These are phyloP conservation scores for Dujonia santamariae DNA, from an alignment of 1,139 yeast species.

Conservation along the genomic window DNA sequence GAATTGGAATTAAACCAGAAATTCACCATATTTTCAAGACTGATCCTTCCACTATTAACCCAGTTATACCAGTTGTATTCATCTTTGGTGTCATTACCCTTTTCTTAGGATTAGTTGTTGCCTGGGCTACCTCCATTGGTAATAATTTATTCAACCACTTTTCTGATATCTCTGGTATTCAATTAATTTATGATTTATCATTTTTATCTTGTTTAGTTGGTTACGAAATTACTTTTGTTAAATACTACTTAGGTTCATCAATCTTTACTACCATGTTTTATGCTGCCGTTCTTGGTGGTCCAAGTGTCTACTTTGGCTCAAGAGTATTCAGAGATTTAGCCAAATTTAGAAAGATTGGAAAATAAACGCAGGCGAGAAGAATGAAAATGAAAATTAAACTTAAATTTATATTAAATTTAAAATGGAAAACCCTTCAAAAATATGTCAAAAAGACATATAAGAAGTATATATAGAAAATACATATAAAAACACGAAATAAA, in stretches of 20 bases:
- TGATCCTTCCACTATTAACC: slow-evolving; percentile 54
- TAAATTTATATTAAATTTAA: background rate
- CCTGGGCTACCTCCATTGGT: slow-evolving; percentile 50
- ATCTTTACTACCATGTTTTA: slow-evolving; percentile 68
- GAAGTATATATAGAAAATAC: too few relatives aligned
- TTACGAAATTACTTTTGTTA: slow-evolving; percentile 60
- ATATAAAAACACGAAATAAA: too few relatives aligned
- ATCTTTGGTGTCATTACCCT: slow-evolving; percentile 38
- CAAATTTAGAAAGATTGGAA: slow-evolving; percentile 31
- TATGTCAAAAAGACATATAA: too few relatives aligned
- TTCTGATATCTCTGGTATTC: slow-evolving; percentile 24
- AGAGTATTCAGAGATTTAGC: slow-evolving; percentile 46
- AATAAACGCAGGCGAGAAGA: slow-evolving; percentile 13
- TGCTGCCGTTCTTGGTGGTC: slow-evolving; percentile 48
- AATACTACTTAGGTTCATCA: slow-evolving; percentile 67
- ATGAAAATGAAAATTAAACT: too few relatives aligned
- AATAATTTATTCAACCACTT: slow-evolving; percentile 39
- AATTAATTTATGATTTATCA: slow-evolving; percentile 35
- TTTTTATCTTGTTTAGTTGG: slow-evolving; percentile 55
- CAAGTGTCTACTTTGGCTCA: slow-evolving; percentile 67
- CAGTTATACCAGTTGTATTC: slow-evolving; percentile 55
- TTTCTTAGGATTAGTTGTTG: slow-evolving; percentile 41
- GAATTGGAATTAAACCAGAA: slow-evolving; percentile 58
- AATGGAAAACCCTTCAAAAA: background rate
- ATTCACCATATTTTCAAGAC: slow-evolving; percentile 65